These are phyloP conservation scores for Aspergillus neotritici DNA, from an alignment of 2,329 filamentous ascomycete species.

Conservation along the genomic window DNA sequence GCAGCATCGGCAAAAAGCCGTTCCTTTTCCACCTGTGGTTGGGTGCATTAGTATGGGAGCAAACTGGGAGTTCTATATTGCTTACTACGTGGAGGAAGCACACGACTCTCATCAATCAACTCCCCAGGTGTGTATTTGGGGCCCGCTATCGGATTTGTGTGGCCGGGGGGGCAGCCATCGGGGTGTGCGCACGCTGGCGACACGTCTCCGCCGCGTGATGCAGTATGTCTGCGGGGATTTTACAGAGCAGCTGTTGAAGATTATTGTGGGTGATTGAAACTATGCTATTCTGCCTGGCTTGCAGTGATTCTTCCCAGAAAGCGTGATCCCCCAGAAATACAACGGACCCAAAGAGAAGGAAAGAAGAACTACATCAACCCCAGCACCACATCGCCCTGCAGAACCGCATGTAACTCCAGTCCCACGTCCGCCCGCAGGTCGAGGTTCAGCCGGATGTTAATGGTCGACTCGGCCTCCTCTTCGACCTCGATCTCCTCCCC, in stretches of 20 bases:
- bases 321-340: too few relatives aligned
- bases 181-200: too few relatives aligned
- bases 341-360: too few relatives aligned
- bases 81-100: neutral
- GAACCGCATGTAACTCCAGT: conserved; percentile 4
- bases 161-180: neutral
- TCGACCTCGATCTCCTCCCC: conserved; percentile 15
- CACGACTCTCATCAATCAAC: too few relatives aligned
- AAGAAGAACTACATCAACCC: conserved; percentile 1
- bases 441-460: conserved; percentile 5
- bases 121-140: conserved; percentile 1
- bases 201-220: too few relatives aligned
- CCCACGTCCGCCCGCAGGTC: conserved; percentile 5
- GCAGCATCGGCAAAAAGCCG: neutral
- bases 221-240: too few relatives aligned
- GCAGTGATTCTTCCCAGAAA: too few relatives aligned
- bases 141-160: conserved; percentile 3
- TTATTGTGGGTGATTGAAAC: too few relatives aligned
- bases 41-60: conserved; percentile 5
- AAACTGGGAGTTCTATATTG: conserved; percentile 6
- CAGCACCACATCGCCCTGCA: conserved; percentile 6
- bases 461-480: conserved; percentile 14
- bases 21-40: conserved; percentile 2
- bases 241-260: too few relatives aligned
- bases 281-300: too few relatives aligned